These are phyloP conservation scores for Orbilia quercus DNA, from an alignment of 2,329 filamentous ascomycete species.

Conservation along the genomic window DNA sequence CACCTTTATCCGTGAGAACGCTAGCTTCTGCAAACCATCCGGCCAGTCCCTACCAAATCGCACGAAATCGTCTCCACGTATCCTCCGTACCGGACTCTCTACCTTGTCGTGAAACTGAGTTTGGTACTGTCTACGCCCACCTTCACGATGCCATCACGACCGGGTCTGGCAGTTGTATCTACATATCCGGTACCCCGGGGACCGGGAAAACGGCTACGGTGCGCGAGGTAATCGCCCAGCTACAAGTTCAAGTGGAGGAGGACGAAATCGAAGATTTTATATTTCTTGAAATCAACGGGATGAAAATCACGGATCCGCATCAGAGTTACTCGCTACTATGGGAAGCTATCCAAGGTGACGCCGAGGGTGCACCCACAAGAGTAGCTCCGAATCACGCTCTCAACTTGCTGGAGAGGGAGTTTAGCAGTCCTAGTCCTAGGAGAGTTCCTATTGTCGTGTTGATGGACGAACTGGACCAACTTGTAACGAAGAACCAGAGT, in stretches of 20 bases:
- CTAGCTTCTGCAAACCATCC: conserved; percentile 80
- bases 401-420: conserved; percentile 89
- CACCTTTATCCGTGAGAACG: conserved; percentile 87
- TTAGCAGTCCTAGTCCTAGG: conserved; percentile 87
- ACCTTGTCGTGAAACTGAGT: conserved; percentile 91
- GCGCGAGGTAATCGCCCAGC: conserved; percentile 87
- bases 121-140: conserved; percentile 89
- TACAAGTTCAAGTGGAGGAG: conserved; percentile 85
- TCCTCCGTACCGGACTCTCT: conserved; percentile 89
- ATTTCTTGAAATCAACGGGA: conserved; percentile 99
- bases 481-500: conserved; percentile 98
- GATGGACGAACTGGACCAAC: conserved; percentile 98
- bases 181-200: conserved; percentile 97
- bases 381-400: conserved; percentile 92
- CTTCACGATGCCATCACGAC: conserved; percentile 94
- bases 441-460: conserved; percentile 94
- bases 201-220: conserved; percentile 98
- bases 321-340: conserved; percentile 95
- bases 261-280: conserved; percentile 98
- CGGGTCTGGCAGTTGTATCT: conserved; percentile 94
- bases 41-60: conserved; percentile 89
- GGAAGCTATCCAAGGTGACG: conserved; percentile 92
- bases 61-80: conserved; percentile 88
- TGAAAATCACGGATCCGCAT: conserved; percentile 98
- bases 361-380: conserved; percentile 64